Evolutionary conservation across 108 stramenopile genomes (phyloP).

Genomic region (Fragilariopsis cylindrus): DNA sequence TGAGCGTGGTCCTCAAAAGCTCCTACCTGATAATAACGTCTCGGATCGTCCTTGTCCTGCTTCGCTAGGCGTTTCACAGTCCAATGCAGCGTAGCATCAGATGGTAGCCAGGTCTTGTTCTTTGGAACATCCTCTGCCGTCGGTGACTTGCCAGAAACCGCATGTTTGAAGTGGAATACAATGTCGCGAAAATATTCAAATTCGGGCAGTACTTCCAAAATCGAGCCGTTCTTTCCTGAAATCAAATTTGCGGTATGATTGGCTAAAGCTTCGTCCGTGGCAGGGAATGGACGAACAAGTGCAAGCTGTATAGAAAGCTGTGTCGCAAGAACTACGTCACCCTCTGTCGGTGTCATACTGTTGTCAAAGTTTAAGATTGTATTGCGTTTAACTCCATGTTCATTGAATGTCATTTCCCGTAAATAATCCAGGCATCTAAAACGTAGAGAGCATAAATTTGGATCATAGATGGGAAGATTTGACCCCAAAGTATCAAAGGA

Average conservation of each 20-base stretch:
- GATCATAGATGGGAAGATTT: slow-evolving; percentile 93
- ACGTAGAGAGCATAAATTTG: slow-evolving; percentile 79
- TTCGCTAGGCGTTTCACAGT: slow-evolving; percentile 46
- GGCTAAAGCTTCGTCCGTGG: slow-evolving; percentile 59
- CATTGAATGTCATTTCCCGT: slow-evolving; percentile 66
- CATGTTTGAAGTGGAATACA: slow-evolving; percentile 96
- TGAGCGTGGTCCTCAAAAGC: slow-evolving; percentile 73
- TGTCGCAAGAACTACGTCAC: slow-evolving; percentile 80
- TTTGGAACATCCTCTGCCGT: slow-evolving; percentile 66
- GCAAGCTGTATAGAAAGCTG: slow-evolving; percentile 84
- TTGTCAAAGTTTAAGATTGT: slow-evolving; percentile 92
- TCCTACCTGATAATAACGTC: slow-evolving; percentile 65
- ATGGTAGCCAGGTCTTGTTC: slow-evolving; percentile 72
- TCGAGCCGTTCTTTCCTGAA: slow-evolving; percentile 75
- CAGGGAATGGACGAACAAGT: slow-evolving; percentile 70
- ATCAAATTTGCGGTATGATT: slow-evolving; percentile 78
- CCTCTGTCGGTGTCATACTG: slow-evolving; percentile 65
- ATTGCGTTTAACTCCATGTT: slow-evolving; percentile 67
- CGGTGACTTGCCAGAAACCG: slow-evolving; percentile 77
- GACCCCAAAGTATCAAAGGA: slow-evolving; percentile 92
- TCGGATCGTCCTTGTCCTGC: slow-evolving; percentile 59
- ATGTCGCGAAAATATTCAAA: slow-evolving; percentile 98
- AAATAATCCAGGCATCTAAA: slow-evolving; percentile 96
- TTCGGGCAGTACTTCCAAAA: slow-evolving; percentile 96
- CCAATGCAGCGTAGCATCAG: slow-evolving; percentile 87